A percentile compares a stretch with the other conserved stretches of the same genome.
phyloP scores from a whole-genome alignment of 768 basidiomycete species.

The Leccinum ochraceum region DNA sequence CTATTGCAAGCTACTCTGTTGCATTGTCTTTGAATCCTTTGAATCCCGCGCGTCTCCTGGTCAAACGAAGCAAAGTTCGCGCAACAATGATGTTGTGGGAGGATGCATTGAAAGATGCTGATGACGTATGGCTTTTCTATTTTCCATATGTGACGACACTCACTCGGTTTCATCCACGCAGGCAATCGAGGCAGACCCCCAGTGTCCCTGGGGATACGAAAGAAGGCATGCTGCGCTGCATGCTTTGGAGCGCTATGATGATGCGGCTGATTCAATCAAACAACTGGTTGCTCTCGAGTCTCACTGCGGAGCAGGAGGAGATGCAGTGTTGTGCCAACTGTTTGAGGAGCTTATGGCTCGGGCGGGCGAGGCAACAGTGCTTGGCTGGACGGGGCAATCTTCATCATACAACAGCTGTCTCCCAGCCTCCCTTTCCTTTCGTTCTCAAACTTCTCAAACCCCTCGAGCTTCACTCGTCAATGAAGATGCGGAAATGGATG shows the following conservation, averaged over 20 bases:
- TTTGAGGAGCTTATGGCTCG: too few species aligned
- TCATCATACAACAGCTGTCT: too few species aligned
- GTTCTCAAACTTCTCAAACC: too few species aligned
- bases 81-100: background rate
- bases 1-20: background rate
- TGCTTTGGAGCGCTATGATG: background rate
- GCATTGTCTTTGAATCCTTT: background rate
- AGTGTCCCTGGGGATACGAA: background rate
- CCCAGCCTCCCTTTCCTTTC: too few species aligned
- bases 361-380: too few species aligned
- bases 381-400: too few species aligned
- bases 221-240: conserved; percentile 2
- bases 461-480: too few species aligned
- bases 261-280: background rate
- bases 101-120: conserved; percentile 8
- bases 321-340: too few species aligned
- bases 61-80: conserved; percentile 8
- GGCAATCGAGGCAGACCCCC: conserved; percentile 3
- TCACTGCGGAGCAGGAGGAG: too few species aligned
- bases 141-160: background rate
- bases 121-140: too few species aligned
- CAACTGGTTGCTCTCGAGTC: too few species aligned
- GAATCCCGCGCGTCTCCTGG: background rate
- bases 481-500: too few species aligned
- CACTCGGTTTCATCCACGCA: background rate